Conservation (phyloP, 2,329 filamentous ascomycete species). For the Sarocladium kiliense region DNA sequence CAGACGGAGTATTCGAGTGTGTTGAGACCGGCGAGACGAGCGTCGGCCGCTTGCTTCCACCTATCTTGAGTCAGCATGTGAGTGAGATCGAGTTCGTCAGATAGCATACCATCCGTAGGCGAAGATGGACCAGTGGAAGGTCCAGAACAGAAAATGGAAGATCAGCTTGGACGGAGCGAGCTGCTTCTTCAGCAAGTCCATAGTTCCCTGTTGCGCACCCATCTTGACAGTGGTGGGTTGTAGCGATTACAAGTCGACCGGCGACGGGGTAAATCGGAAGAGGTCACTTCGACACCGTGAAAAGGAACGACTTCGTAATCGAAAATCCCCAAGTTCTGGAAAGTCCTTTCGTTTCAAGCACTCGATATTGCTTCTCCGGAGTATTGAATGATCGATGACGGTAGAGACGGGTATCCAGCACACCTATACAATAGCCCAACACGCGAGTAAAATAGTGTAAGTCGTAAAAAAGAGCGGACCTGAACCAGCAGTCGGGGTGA, state of each 20-base stretch:
- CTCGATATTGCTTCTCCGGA: not conserved
- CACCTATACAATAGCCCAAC: not conserved
- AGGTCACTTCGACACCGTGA: not conserved
- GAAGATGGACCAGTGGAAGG: conserved; percentile 73
- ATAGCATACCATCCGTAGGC: conserved; percentile 70
- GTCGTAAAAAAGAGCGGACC: conserved; percentile 9
- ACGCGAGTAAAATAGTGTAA: conserved; percentile 7
- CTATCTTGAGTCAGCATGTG: conserved; percentile 37
- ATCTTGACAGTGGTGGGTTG: conserved; percentile 21
- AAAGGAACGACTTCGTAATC: not conserved
- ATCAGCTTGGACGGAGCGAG: conserved; percentile 65
- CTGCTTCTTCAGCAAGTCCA: conserved; percentile 53
- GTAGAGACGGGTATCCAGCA: conserved; percentile 8
- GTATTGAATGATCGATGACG: not conserved
- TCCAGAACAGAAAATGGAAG: conserved; percentile 81
- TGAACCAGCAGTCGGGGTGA: conserved; percentile 9
- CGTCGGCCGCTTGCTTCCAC: conserved; percentile 70
- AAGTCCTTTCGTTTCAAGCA: not conserved
- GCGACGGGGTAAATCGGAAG: conserved; percentile 34
- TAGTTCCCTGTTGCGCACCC: conserved; percentile 35
- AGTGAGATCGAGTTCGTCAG: not conserved
- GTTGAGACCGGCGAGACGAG: conserved; percentile 71
- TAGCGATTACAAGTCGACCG: conserved; percentile 46
- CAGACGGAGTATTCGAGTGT: conserved; percentile 83
- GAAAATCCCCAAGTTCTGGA: too few relatives aligned